Base-by-base conservation (phyloP, 2,329 filamentous ascomycete genomes). In the Septoria petroselini region DNA sequence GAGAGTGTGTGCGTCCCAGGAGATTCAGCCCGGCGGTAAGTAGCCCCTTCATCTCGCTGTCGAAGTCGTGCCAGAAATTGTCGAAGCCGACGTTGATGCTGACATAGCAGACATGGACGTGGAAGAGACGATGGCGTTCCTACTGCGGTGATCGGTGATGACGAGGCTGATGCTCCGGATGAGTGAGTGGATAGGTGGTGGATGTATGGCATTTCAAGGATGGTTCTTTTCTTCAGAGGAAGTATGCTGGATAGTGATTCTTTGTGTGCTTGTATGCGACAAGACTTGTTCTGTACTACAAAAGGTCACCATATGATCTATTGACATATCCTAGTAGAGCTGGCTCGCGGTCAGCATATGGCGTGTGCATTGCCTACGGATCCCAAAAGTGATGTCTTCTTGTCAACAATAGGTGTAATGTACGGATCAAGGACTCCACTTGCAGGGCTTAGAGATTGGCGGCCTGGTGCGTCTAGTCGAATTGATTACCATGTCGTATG, bases 391-490 rank as follows among this genome's bases (percentile, higher is more conserved):
- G n/a, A n/a, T n/a, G n/a, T n/a, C n/a, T n/a, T n/a, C n/a, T n/a
- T n/a, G n/a, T n/a, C n/a, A n/a, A n/a, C n/a, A n/a, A n/a, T 33
- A 27, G 37, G 19, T 34, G 34, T 29, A 45, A 45, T 21, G 41
- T 17, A 45, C 38, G 48, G 30, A 40, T 27, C 31, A 30, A 21
- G 19, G 14, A 27, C 6, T 29, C 48, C 48, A 51, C 31, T 51
- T 19, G 41, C 12, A 17, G 12, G 2, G 37, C 35, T 14, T 37
- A 15, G 27, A 46, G 46, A 41, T 29, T 41, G 21, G 48, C 35
- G 46, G 48, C 48, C 48, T 51, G 48, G 35, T 46, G 42, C 37
- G 37, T 46, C 8, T 46, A 19, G 38, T 14, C 29, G 40, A 21
- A 19, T 27, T 41, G 42, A 38, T 17, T 21, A 37, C 37, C 19